phyloP scores from a whole-genome alignment of 331 rosid genomes.

The Arachis monticola region DNA sequence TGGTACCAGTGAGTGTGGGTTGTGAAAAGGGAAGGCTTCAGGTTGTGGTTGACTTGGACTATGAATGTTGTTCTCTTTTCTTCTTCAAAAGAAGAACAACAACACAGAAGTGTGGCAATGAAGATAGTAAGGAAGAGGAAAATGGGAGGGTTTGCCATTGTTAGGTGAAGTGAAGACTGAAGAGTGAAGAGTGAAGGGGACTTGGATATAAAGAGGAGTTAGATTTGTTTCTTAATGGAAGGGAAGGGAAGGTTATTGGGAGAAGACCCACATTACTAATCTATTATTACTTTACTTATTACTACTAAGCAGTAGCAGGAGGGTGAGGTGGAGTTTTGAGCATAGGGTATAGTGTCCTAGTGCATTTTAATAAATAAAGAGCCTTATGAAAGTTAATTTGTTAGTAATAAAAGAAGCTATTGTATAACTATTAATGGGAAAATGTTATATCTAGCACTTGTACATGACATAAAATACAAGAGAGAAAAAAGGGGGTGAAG shows the following conservation, averaged over 20 bases:
- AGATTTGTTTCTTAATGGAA: neutral
- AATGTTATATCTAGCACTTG: too few relatives aligned
- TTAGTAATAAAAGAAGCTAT: too few relatives aligned
- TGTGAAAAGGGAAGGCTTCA: slow-evolving; percentile 88
- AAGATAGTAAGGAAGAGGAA: slow-evolving; percentile 8
- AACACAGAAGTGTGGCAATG: neutral
- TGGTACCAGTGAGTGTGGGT: slow-evolving; percentile 82
- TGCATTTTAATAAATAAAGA: neutral
- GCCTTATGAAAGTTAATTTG: too few relatives aligned
- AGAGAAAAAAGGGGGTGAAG: too few relatives aligned
- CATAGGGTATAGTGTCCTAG: neutral
- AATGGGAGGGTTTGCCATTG: slow-evolving; percentile 47
- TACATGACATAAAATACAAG: too few relatives aligned
- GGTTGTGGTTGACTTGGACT: slow-evolving; percentile 63
- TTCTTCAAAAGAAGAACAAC: slow-evolving; percentile 17
- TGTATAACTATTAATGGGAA: too few relatives aligned
- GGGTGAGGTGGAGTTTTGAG: neutral
- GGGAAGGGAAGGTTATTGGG: slow-evolving; percentile 1
- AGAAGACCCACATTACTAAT: too few relatives aligned
- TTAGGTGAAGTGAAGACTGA: neutral
- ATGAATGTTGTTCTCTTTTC: slow-evolving; percentile 61
- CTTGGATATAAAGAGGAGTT: slow-evolving; percentile 2
- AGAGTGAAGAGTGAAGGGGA: slow-evolving; percentile 22
- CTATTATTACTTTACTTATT: too few relatives aligned
- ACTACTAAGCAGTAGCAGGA: too few relatives aligned